A percentile compares a stretch with the other conserved stretches of the same genome.
Evolutionary conservation across 2,329 filamentous ascomycete species (phyloP).

Genomic region (Byssoonygena ceratinophila): DNA sequence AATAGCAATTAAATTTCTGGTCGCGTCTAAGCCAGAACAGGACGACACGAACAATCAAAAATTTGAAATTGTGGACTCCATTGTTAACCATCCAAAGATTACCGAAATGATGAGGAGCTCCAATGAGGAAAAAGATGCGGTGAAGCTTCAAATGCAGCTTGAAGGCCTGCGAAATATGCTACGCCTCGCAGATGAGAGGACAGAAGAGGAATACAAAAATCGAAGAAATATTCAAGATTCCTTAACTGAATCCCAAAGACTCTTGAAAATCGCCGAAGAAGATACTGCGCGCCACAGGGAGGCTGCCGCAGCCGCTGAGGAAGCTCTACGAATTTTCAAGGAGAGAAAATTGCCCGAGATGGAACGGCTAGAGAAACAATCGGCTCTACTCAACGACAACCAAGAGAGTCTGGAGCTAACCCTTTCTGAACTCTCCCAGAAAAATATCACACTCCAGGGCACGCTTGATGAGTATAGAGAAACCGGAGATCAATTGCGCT

Average conservation of each 20-base stretch:
- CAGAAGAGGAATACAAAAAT: constrained; percentile 52
- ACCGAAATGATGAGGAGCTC: constrained; percentile 43
- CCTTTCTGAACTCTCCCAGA: constrained; percentile 44
- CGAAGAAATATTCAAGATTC: constrained; percentile 62
- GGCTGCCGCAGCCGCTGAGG: constrained; percentile 53
- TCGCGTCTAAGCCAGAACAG: constrained; percentile 26
- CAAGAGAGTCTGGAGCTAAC: constrained; percentile 47
- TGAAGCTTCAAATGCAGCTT: constrained; percentile 47
- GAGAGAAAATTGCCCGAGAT: constrained; percentile 61
- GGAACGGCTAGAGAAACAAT: constrained; percentile 53
- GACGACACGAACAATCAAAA: constrained; percentile 45
- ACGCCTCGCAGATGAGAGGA: constrained; percentile 51
- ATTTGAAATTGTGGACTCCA: constrained; percentile 52
- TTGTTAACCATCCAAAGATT: constrained; percentile 48
- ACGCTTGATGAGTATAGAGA: constrained; percentile 55
- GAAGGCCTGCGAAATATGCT: constrained; percentile 60
- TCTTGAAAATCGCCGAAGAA: constrained; percentile 56
- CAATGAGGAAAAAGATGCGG: constrained; percentile 39
- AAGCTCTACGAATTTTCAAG: constrained; percentile 52
- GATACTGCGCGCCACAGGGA: constrained; percentile 39
- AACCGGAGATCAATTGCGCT: constrained; percentile 49
- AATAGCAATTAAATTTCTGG: constrained; percentile 34
- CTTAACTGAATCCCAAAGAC: constrained; percentile 59
- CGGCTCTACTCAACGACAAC: constrained; percentile 58
- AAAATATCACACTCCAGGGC: constrained; percentile 51